These are phyloP conservation scores for Zygnema cylindricum DNA, from an alignment of 139 green algal species.

Conservation along the genomic window DNA sequence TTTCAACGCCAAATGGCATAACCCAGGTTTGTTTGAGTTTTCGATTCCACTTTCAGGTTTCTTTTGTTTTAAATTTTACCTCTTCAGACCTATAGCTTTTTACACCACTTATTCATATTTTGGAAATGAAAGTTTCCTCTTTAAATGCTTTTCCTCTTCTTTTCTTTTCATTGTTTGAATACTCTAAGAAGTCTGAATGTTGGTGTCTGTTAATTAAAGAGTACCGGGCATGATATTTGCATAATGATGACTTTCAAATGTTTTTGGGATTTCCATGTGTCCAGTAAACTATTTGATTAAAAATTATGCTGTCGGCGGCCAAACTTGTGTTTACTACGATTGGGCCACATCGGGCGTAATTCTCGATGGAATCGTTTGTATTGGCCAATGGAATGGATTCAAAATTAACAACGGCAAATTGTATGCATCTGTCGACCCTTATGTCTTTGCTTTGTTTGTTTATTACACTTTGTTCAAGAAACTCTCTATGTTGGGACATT, in stretches of 20 bases:
- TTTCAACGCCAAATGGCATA: slow-evolving; percentile 38
- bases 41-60: no score
- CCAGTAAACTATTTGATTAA: slow-evolving; percentile 15
- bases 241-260: no score
- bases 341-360: slow-evolving; percentile 22
- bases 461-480: not conserved
- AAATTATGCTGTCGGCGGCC: slow-evolving; percentile 4
- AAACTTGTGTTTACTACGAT: slow-evolving; percentile 37
- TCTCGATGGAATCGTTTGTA: slow-evolving; percentile 31
- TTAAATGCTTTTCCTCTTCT: not conserved
- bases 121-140: no score
- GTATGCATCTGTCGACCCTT: not conserved
- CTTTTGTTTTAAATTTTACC: no score
- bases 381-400: slow-evolving; percentile 20
- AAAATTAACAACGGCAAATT: slow-evolving; percentile 45
- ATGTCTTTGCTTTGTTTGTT: not conserved
- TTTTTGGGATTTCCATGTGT: no score
- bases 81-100: no score
- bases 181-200: not conserved
- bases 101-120: no score
- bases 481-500: no score
- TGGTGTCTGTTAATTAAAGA: not conserved
- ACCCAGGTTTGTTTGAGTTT: no score
- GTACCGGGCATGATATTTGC: not conserved
- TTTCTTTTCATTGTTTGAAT: not conserved